Evolutionary conservation across 163 green algal species (phyloP), one percentile per base, ranked within the genome.

Genomic region (Chlamydomonas reinhardtii): DNA sequence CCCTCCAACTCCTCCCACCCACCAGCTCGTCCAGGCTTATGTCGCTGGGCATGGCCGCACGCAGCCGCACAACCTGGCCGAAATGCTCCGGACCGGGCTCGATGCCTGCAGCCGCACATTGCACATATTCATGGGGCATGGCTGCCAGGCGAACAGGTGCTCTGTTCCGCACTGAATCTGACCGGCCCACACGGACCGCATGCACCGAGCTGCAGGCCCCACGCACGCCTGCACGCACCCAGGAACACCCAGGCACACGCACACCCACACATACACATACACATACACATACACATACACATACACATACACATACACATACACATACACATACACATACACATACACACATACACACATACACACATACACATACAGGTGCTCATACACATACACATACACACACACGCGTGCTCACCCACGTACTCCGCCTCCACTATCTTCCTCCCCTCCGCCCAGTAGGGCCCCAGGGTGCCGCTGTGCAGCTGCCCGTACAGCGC

Each of bases 31-130:
- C 80, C 24, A 79, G 25, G 4, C 35, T 80, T 11, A 65, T 6
- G 20, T 27, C 11, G 27, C 8, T 1, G 70, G 54, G 52, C 80
- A 86, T 73, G 34, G 80, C 56, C 69, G 79, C 16, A 35, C 73
- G 54, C 70, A 86, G 17, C 2, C 69, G 54, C 70, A 22, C n/a
- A 20, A 54, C n/a, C 35, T 65, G 31, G 19, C 29, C 80, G 64
- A 86, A 86, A 56, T 86, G 69, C 54, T 86, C 0, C 0, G 69
- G 80, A 0, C 70, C 80, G 6, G 80, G 80, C 59, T 86, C 70
- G 15, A 79, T 66, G 56, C 56, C 80, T 86, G 56, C 31, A n/a
- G 48, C 17, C 6, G n/a, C 5, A 3, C 34, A 2, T 2, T 15
- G 5, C n/a, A 37, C 27, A 16, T 25, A 8, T 1, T 6, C 2